Evolutionary conservation across 208 protist species (phyloP), one percentile per base, ranked within the genome.

Genomic region (Crithidia sp.): DNA sequence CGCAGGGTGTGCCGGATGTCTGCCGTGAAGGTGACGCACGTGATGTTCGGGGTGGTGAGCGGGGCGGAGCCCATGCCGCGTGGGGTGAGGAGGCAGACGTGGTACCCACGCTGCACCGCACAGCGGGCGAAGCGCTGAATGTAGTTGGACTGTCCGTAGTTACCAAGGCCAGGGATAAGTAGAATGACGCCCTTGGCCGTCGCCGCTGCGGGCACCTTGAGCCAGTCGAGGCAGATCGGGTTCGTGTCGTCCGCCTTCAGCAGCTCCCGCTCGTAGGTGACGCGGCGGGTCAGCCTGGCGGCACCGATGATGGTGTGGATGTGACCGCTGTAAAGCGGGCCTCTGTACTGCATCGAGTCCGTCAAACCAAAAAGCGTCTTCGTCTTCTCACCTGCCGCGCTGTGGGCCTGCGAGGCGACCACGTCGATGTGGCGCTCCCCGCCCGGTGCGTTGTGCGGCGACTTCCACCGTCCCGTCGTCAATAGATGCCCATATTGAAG

Each of bases 51-150:
- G 16, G 66, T 71, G 19, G 70, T 85, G 40, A 89, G 69, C 44
- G 88, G 88, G n/a, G 85, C 79, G 4, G 76, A 83, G 58, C 84
- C 84, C 65, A 90, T 85, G 10, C 86, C 88, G 54, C 88, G 88
- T 8, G 84, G 67, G 10, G 82, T 91, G 39, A 94, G 67, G 9
- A 91, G 74, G 53, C 79, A 86, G 40, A 75, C 66, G 67, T 89
- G 71, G 67, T 81, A 87, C 7, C 83, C 85, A 10, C 64, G 66
- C 19, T 44, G 55, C 60, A 74, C 70, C 14, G 81, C 66, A 28
- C 39, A 57, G 8, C 71, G 77, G 19, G 71, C 71, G 40, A 86
- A 62, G 14, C 72, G 79, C 71, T 83, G 81, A 7, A 94, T 67
- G 74, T 89, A 91, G 45, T 68, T 49, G 1, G 82, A 82, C 67